These are phyloP conservation scores for Trematosphaeria pertusa DNA, from an alignment of 2,329 filamentous ascomycete species.

Conservation along the genomic window DNA sequence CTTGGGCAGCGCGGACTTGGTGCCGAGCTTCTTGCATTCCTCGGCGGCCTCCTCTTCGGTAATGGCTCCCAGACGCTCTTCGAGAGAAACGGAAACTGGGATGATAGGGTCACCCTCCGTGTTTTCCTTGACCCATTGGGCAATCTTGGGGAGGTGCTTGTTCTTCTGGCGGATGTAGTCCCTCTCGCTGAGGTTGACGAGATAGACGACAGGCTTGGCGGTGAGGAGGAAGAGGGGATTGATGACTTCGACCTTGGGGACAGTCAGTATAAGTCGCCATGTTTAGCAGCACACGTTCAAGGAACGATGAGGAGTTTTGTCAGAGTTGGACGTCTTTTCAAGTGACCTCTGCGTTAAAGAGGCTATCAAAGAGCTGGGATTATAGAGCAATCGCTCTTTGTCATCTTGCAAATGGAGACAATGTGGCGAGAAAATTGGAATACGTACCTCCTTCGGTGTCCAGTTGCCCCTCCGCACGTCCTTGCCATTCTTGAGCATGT, in stretches of 20 bases:
- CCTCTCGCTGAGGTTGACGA: slow-evolving; percentile 96
- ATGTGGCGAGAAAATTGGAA: slow-evolving; percentile 17
- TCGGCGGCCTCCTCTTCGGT: slow-evolving; percentile 78
- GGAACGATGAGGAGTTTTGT: slow-evolving; percentile 45
- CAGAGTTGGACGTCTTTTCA: slow-evolving; percentile 88
- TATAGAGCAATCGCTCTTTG: slow-evolving; percentile 95
- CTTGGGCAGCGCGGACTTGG: slow-evolving; percentile 90
- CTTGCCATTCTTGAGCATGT: slow-evolving; percentile 84
- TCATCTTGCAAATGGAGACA: slow-evolving; percentile 77
- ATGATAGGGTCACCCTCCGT: slow-evolving; percentile 88
- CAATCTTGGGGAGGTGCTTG: slow-evolving; percentile 94
- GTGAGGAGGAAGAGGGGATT: slow-evolving; percentile 95
- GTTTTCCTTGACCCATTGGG: slow-evolving; percentile 94
- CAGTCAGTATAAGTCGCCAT: slow-evolving; percentile 33
- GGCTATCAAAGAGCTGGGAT: slow-evolving; percentile 99
- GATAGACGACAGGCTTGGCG: slow-evolving; percentile 95
- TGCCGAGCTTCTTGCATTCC: slow-evolving; percentile 87
- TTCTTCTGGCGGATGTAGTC: slow-evolving; percentile 99
- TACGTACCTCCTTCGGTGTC: slow-evolving; percentile 90
- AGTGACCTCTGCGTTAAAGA: slow-evolving; percentile 78
- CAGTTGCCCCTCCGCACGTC: slow-evolving; percentile 92
- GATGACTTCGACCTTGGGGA: slow-evolving; percentile 85
- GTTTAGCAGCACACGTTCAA: neutral
- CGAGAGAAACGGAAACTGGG: slow-evolving; percentile 89
- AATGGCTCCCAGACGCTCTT: slow-evolving; percentile 87